A percentile compares a stretch with the other conserved stretches of the same genome.
Conservation (phyloP, 2,329 filamentous ascomycete species). For the Trichophaea hybrida region DNA sequence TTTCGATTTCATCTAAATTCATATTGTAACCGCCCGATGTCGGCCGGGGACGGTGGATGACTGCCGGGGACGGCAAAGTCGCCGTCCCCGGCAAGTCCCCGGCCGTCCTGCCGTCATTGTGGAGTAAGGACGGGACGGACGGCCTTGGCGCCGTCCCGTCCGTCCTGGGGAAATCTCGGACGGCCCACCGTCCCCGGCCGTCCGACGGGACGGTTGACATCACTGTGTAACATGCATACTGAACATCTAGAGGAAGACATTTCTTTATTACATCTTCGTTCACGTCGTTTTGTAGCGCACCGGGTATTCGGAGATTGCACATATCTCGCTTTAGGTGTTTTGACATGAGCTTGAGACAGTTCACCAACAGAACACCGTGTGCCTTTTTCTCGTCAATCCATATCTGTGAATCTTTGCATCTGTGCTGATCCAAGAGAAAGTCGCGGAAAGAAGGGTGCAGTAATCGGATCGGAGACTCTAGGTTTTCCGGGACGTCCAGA, state of each 20-base stretch:
- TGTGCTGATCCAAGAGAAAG: conserved; percentile 24
- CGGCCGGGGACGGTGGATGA: no score
- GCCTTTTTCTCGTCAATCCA: conserved; percentile 16
- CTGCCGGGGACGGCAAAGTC: no score
- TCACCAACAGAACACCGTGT: conserved; percentile 13
- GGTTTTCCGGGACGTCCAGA: conserved; percentile 20
- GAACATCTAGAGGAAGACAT: conserved; percentile 16
- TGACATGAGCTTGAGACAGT: conserved; percentile 18
- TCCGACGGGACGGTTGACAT: no score
- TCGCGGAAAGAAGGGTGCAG: conserved; percentile 28
- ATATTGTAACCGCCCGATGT: no score
- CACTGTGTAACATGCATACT: conserved; percentile 27
- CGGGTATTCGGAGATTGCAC: conserved; percentile 19
- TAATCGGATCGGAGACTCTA: conserved; percentile 11
- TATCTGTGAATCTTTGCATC: conserved; percentile 11
- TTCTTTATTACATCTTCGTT: conserved; percentile 3
- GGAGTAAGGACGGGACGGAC: no score
- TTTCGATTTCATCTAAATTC: no score
- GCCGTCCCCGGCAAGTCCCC: no score
- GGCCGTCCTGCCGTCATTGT: no score
- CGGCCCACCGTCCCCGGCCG: no score
- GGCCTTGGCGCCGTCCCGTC: no score
- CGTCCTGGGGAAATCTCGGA: no score
- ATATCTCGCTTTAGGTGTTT: conserved; percentile 21
- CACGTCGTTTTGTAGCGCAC: conserved; percentile 10